phyloP scores from a whole-genome alignment of 129 eudicot species.

The Centella asiatica region DNA sequence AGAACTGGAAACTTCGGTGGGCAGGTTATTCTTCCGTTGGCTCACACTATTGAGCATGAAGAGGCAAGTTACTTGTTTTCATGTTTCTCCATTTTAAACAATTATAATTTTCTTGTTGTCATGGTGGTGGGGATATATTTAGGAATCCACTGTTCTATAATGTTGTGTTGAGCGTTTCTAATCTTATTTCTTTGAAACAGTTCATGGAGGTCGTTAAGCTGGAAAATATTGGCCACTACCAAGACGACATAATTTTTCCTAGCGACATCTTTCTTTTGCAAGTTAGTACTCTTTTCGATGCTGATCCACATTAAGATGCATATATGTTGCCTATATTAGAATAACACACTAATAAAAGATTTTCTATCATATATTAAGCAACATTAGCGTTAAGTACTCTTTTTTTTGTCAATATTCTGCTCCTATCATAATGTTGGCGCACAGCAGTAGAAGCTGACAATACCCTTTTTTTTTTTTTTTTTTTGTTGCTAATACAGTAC shows the following conservation, averaged over 20 bases:
- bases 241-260: constrained; percentile 76
- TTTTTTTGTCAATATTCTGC: too few relatives aligned
- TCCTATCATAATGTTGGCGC: too few relatives aligned
- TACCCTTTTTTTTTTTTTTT: too few relatives aligned
- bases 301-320: background rate
- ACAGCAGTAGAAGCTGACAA: too few relatives aligned
- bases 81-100: background rate
- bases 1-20: constrained; percentile 73
- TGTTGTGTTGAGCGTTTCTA: background rate
- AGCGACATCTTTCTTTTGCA: constrained; percentile 87
- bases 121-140: background rate
- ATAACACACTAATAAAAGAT: background rate
- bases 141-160: background rate
- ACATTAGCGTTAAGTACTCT: too few relatives aligned
- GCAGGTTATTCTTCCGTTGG: constrained; percentile 91
- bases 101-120: background rate
- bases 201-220: constrained; percentile 93
- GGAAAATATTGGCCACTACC: constrained; percentile 61
- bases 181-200: constrained; percentile 31
- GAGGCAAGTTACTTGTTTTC: constrained; percentile 43
- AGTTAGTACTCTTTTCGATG: constrained; percentile 30
- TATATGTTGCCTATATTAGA: background rate
- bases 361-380: background rate
- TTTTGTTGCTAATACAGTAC: too few relatives aligned
- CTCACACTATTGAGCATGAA: constrained; percentile 93